Base-by-base conservation (phyloP, 495 filamentous ascomycete species). In the Neurospora cerealis region DNA sequence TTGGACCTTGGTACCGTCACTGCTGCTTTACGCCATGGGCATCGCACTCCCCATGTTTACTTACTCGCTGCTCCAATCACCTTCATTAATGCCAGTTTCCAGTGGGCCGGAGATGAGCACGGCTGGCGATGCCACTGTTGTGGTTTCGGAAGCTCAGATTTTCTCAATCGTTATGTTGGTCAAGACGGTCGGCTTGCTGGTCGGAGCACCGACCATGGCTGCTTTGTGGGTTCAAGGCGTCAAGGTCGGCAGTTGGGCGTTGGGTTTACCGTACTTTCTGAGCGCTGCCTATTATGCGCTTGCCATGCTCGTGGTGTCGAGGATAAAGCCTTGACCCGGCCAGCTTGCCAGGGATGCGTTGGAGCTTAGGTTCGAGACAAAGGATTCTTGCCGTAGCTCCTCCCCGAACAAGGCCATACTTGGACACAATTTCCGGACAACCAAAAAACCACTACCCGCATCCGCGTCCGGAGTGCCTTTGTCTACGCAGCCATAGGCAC, bases 151-250 rank as follows among this genome's bases (percentile, higher is more conserved):
- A 73, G 78, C 77, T 24, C 83, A 82, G 54, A 75, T 86, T 24
- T 84, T 85, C 71, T 84, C 84, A 24, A 81, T 85, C 40, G 83
- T 84, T 19, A 86, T 86, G 84, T 78, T 86, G 76, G 80, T 84
- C 2, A 81, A 81, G 74, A 82, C 83, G n/a, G 75, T 84, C 0
- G 84, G 83, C 11, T 80, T 81, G 38, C 70, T 86, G 39, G 70
- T 84, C 2, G 84, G 84, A 2, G 83, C 83, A 1, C 79, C 80
- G 10, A 69, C 84, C 17, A 85, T 86, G 83, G 79, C 83, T 0
- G 72, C 77, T 10, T 34, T 83, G 10, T 86, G 84, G 84, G 77
- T 83, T 15, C 42, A 44, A n/a, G 81, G 78, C 32, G 72, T 83
- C n/a, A 54, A 74, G 4, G 38, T 74, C 0, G 75, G 76, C 10